Evolutionary conservation across 805 yeast genomes (phyloP), one percentile per base, ranked within the genome.

Genomic region (Yarrowia keelungensis): DNA sequence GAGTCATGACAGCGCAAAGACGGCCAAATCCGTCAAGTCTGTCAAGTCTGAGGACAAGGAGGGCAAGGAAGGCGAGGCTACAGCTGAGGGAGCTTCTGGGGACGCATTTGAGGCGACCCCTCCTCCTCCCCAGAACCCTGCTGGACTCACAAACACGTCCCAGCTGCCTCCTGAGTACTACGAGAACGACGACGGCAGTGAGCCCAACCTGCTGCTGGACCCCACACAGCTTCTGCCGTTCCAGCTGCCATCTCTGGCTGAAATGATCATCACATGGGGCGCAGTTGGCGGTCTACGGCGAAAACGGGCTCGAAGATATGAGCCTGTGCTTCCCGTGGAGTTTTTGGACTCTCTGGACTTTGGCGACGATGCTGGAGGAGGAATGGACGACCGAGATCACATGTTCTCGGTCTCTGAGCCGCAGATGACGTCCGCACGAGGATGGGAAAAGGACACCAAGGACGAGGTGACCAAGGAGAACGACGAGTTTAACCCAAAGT

Each of bases 241-340:
- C 39, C 84, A 86, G 0, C 78, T 92, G 38, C 98, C 98, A 1
- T 87, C 88, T n/a, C 74, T 86, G 10, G 79, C 85, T 1, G 97
- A 94, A 76, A 79, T 92, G 76, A 82, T 91, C 35, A 86, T 85
- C 69, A 83, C 84, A 51, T 94, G 91, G 81, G 96, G 97, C 1
- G 85, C 91, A 0, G 74, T 87, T 16, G 89, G 90, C 3, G 90
- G 91, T 1, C 77, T 85, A 1, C 82, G 85, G 67, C 81, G 81
- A 49, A 79, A 81, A 22, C 83, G 87, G 65, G 84, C 89, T 19
- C 80, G 81, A 69, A 79, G 83, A 67, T 88, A 82, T 74, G 91
- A 88, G 75, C 97, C 98, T 0, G 79, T 86, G 26, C 78, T 92
- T 58, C 94, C 97, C 0, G 78, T 86, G 22, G 86, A 86, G 16